Percentiles rank a stretch among this genome's conserved stretches.
Conservation (phyloP, 495 filamentous ascomycete species). For the Choiromyces venosus region DNA sequence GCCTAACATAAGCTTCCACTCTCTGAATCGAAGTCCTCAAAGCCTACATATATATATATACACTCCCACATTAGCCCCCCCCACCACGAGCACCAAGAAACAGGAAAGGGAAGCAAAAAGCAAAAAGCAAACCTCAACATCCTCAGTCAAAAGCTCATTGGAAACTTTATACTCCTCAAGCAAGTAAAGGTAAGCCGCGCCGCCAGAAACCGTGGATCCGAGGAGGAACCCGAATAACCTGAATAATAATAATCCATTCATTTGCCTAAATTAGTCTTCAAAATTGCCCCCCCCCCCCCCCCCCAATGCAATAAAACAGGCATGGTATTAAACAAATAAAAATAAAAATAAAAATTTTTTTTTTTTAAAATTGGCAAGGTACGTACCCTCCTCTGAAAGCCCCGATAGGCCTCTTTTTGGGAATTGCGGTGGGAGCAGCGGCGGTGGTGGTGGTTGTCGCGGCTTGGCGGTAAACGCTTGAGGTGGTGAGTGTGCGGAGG, state of each 20-base stretch:
- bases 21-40: slow-evolving; percentile 81
- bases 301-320: slow-evolving; percentile 12
- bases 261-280: slow-evolving; percentile 12
- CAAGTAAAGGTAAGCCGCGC: slow-evolving; percentile 81
- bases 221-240: slow-evolving; percentile 93
- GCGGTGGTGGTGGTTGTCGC: not conserved
- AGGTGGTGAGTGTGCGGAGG: slow-evolving; percentile 20
- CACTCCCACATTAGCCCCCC: slow-evolving; percentile 25
- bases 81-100: slow-evolving; percentile 26
- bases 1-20: slow-evolving; percentile 73
- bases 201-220: slow-evolving; percentile 72
- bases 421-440: slow-evolving; percentile 43
- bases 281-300: slow-evolving; percentile 6
- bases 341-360: slow-evolving; percentile 34
- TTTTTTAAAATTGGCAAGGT: too few species aligned
- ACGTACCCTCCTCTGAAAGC: slow-evolving; percentile 90
- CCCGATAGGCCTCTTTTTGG: slow-evolving; percentile 74
- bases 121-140: slow-evolving; percentile 75
- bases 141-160: slow-evolving; percentile 89
- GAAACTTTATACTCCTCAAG: slow-evolving; percentile 87
- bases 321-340: slow-evolving; percentile 8
- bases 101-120: slow-evolving; percentile 10
- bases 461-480: slow-evolving; percentile 23
- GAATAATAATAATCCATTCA: slow-evolving; percentile 13
- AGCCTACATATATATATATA: slow-evolving; percentile 56